Base-by-base conservation (phyloP, 805 yeast genomes). In the Candida taoyuanica region DNA sequence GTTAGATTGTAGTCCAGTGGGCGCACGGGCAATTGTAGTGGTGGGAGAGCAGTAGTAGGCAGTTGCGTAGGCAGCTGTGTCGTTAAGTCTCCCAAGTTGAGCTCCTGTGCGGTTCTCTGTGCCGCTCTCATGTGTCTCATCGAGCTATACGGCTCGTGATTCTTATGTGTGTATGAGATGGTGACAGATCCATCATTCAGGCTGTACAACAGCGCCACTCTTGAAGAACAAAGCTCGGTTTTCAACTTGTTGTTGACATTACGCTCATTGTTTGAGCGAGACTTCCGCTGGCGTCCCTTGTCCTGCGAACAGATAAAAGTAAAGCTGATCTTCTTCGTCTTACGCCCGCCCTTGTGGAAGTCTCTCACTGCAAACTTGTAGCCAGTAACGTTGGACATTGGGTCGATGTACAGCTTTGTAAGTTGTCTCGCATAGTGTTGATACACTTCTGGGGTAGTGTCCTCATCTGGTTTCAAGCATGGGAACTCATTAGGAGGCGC, bases 241-340 rank as follows among this genome's bases (percentile, higher is more conserved):
- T 69, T 69, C 36, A 69, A 48, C 46, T 60, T 65, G 47, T 68
- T 68, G 7, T 58, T 44, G 15, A 66, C 59, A 23, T 50, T 58
- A 36, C 71, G 56, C 37, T 64, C 62, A 32, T 63, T 54, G 7
- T 57, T 63, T 29, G 71, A 62, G 38, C 73, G 50, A 9, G 71
- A 62, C 41, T 63, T 65, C 34, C 74, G 58, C 40, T 68, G 70
- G 17, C 67, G 58, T n/a, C 56, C 46, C 33, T 55, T 59, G 42
- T 69, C 74, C 37, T 69, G 73, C 3, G 71, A 64, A 40, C 74
- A 69, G 20, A 69, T 61, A 40, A 64, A 69, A 64, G 62, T 65
- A 59, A 70, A 68, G 1, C 70, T 56, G 27, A 67, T 57, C 43
- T 65, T 67, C 37, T 65, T 66, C 7, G 65, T 52, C 41, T 62